Percentiles rank a stretch among this genome's conserved stretches.
Evolutionary conservation across 139 green algal genomes (phyloP).

Genomic region (Tetraselmis chui): DNA sequence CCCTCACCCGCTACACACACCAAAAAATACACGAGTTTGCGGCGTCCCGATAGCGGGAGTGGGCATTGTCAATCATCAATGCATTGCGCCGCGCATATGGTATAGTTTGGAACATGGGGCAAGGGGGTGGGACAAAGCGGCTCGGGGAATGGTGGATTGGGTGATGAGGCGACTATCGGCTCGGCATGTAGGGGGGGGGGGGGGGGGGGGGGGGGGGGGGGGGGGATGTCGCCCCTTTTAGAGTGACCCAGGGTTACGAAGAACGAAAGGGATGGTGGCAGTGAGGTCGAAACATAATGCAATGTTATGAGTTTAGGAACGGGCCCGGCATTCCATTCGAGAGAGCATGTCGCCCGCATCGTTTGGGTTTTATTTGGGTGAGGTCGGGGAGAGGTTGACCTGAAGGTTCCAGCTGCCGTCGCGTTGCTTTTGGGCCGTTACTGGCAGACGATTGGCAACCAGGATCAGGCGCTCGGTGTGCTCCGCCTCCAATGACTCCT

Average conservation of each 20-base stretch:
- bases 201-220: background rate
- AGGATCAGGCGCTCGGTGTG: constrained; percentile 74
- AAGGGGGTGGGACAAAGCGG: too few species aligned
- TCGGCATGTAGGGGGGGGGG: too few species aligned
- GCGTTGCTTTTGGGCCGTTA: constrained; percentile 65
- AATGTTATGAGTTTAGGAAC: background rate
- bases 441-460: constrained; percentile 92
- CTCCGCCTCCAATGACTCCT: background rate
- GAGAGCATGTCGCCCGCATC: background rate
- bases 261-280: background rate
- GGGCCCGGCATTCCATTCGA: background rate
- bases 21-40: background rate
- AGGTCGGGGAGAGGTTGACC: constrained; percentile 19
- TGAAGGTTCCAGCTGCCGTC: constrained; percentile 77
- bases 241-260: too few species aligned
- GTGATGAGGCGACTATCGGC: too few species aligned
- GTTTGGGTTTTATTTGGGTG: background rate
- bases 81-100: background rate
- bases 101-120: background rate
- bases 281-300: constrained; percentile 3
- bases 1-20: background rate
- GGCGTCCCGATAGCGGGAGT: background rate
- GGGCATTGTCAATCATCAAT: background rate
- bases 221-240: too few species aligned
- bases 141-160: too few species aligned